Evolutionary conservation across 2,329 filamentous ascomycete species (phyloP).

Genomic region (Neonectria neomacrospora): DNA sequence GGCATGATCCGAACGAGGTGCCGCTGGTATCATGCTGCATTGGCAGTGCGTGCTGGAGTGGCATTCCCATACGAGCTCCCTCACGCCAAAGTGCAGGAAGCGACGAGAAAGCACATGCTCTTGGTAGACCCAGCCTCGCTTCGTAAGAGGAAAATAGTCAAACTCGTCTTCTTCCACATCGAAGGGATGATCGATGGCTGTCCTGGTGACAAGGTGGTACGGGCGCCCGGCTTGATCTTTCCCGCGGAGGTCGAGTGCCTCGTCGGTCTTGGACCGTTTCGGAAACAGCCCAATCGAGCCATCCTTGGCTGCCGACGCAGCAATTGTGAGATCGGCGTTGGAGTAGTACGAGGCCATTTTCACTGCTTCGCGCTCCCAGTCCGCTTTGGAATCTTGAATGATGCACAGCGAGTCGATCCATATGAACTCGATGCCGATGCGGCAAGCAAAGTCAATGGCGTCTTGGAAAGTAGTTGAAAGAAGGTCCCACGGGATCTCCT

Average conservation of each 20-base stretch:
- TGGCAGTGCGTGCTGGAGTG: constrained; percentile 31
- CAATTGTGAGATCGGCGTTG: constrained; percentile 33
- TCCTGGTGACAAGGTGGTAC: constrained; percentile 24
- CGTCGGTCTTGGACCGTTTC: neutral
- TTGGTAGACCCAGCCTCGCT: constrained; percentile 33
- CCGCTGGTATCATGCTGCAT: constrained; percentile 21
- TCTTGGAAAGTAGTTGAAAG: constrained; percentile 32
- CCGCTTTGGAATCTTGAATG: constrained; percentile 32
- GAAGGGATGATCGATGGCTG: constrained; percentile 27
- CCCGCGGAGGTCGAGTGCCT: constrained; percentile 24
- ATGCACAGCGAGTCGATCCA: constrained; percentile 41
- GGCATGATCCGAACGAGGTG: constrained; percentile 11
- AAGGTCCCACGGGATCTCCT: constrained; percentile 24
- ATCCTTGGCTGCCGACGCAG: constrained; percentile 30
- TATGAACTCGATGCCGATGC: constrained; percentile 29
- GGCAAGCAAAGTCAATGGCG: constrained; percentile 20
- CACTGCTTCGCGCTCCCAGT: constrained; percentile 35
- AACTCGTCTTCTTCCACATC: constrained; percentile 19
- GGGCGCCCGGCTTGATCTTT: constrained; percentile 6
- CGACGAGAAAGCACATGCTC: constrained; percentile 32
- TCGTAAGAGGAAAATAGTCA: constrained; percentile 25
- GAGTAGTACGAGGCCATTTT: constrained; percentile 36
- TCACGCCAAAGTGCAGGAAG: constrained; percentile 31
- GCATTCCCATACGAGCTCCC: constrained; percentile 35
- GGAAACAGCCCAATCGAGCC: constrained; percentile 25